These are phyloP conservation scores for Phellopilus nigrolimitatus DNA, from an alignment of 1,284 basidiomycete genomes.

Conservation along the genomic window DNA sequence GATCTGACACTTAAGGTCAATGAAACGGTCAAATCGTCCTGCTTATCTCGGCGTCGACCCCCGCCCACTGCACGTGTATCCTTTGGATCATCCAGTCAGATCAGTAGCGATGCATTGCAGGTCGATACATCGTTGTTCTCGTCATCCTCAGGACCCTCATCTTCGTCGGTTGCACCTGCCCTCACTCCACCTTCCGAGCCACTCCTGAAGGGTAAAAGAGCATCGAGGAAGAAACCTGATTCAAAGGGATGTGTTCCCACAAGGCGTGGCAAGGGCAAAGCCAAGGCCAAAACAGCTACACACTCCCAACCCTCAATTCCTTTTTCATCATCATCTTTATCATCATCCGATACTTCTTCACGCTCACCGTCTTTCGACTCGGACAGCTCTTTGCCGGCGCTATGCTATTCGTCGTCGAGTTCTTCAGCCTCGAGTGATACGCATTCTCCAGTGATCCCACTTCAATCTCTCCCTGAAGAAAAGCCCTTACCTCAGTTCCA, in stretches of 20 bases:
- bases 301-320: too few relatives aligned
- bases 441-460: not conserved
- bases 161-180: not conserved
- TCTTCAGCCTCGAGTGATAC: constrained; percentile 2
- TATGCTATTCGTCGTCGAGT: constrained; percentile 3
- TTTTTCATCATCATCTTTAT: too few relatives aligned
- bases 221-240: not conserved
- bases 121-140: too few relatives aligned
- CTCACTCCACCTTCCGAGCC: not conserved
- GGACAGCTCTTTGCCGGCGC: constrained; percentile 4
- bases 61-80: too few relatives aligned
- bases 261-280: too few relatives aligned
- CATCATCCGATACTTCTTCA: too few relatives aligned
- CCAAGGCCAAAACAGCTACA: not conserved
- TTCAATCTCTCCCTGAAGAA: not conserved
- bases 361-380: too few relatives aligned
- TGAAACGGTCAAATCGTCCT: too few relatives aligned
- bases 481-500: not conserved
- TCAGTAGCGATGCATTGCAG: too few relatives aligned
- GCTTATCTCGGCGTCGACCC: too few relatives aligned
- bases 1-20: too few relatives aligned
- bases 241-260: not conserved
- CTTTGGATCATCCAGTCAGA: too few relatives aligned
- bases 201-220: not conserved
- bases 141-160: not conserved